A percentile compares a stretch with the other conserved stretches of the same genome.
Evolutionary conservation across 768 basidiomycete species (phyloP).

Genomic region (Paxillus involutus): DNA sequence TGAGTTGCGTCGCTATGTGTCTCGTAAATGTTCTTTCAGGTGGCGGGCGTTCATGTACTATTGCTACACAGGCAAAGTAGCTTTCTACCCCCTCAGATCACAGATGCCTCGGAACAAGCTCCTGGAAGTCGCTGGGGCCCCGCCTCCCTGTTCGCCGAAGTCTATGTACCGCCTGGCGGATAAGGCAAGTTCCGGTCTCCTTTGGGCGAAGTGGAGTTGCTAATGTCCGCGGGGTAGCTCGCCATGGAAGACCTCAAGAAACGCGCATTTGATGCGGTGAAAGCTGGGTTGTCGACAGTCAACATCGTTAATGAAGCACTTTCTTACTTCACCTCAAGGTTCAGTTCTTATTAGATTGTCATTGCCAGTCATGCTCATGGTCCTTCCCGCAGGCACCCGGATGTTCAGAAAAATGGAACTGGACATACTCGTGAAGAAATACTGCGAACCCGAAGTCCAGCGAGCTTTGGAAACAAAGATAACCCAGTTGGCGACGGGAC

Average conservation of each 20-base stretch:
- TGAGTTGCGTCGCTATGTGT: not conserved
- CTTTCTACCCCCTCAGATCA: slow-evolving; percentile 18
- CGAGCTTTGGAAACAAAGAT: slow-evolving; percentile 1
- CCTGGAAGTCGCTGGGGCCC: not conserved
- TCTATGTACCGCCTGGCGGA: slow-evolving; percentile 37
- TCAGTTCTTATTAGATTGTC: not conserved
- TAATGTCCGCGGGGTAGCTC: slow-evolving; percentile 4
- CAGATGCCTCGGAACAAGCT: not conserved
- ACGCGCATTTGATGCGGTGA: slow-evolving; percentile 17
- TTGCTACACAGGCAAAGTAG: slow-evolving; percentile 21
- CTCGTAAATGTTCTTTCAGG: not conserved
- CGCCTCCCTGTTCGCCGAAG: slow-evolving; percentile 32
- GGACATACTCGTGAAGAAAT: slow-evolving; percentile 7
- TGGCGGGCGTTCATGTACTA: slow-evolving; percentile 28
- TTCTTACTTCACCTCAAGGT: slow-evolving; percentile 28
- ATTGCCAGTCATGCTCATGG: not conserved
- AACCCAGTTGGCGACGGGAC: not conserved
- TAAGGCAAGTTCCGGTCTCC: slow-evolving; percentile 19
- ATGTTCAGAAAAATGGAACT: slow-evolving; percentile 18
- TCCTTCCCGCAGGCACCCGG: slow-evolving; percentile 11
- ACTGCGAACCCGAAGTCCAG: slow-evolving; percentile 13
- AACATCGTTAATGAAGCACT: slow-evolving; percentile 27
- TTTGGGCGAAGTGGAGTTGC: not conserved
- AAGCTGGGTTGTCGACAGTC: slow-evolving; percentile 6
- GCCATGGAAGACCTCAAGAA: slow-evolving; percentile 17